These are phyloP conservation scores for Capsella rubella DNA, from an alignment of 441 rosid species.

Conservation along the genomic window DNA sequence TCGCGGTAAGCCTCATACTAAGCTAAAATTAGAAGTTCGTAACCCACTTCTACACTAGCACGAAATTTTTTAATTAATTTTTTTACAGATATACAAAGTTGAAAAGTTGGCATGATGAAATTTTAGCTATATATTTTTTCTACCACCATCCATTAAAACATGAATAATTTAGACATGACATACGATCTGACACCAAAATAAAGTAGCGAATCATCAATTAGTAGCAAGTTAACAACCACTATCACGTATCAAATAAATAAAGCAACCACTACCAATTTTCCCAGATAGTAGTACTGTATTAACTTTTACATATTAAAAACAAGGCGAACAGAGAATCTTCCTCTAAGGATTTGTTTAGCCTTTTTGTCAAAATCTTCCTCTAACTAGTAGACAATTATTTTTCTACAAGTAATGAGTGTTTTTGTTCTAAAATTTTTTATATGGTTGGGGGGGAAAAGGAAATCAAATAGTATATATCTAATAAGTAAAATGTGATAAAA, in stretches of 20 bases:
- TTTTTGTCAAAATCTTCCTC: neutral
- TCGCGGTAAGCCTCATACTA: neutral
- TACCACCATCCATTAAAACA: conserved; percentile 6
- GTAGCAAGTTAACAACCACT: neutral
- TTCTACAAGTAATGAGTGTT: no score
- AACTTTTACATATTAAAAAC: neutral
- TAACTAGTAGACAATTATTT: no score
- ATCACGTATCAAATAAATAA: neutral
- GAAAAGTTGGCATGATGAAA: neutral
- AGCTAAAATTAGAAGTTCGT: neutral
- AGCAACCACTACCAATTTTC: conserved; percentile 19
- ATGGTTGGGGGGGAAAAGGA: no score
- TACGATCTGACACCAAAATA: neutral
- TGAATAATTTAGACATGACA: conserved; percentile 20
- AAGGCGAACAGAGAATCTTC: neutral
- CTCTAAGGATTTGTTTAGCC: neutral
- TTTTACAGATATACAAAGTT: neutral
- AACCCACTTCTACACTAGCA: neutral
- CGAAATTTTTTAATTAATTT: neutral
- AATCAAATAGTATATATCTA: neutral
- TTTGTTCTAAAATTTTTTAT: no score
- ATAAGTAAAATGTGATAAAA: neutral
- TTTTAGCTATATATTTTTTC: neutral
- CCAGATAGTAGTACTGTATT: neutral
- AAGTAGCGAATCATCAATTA: conserved; percentile 10